Percentiles rank a stretch among this genome's conserved stretches.
These are phyloP conservation scores for Protea cynaroides DNA, from an alignment of 164 flowering plant species.

Conservation along the genomic window DNA sequence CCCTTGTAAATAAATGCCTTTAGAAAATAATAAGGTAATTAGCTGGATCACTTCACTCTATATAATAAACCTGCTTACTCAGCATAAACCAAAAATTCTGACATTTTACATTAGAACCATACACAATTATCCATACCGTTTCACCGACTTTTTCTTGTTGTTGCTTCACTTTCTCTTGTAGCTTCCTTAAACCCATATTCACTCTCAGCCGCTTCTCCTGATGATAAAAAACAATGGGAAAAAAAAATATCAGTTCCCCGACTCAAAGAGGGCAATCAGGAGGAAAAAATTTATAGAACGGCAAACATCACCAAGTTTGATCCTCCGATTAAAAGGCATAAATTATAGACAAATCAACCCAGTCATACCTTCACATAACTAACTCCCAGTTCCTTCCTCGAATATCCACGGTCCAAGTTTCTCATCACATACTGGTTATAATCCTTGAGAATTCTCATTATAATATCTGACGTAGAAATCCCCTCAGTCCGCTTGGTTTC, in stretches of 20 bases:
- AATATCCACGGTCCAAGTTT: conserved; percentile 89
- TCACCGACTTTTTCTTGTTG: conserved; percentile 84
- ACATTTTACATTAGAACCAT: too few relatives aligned
- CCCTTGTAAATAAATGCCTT: too few relatives aligned
- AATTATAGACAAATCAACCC: background rate
- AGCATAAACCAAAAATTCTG: too few relatives aligned
- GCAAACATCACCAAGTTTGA: background rate
- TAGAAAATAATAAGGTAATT: too few relatives aligned
- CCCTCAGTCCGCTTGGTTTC: conserved; percentile 85
- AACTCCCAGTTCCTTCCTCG: conserved; percentile 90
- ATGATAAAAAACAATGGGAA: conserved; percentile 6
- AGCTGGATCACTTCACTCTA: too few relatives aligned
- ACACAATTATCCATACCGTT: conserved; percentile 14
- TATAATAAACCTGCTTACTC: too few relatives aligned
- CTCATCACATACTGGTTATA: conserved; percentile 94
- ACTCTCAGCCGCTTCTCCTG: conserved; percentile 92
- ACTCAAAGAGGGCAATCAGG: background rate
- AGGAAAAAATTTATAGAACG: background rate
- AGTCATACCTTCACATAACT: conserved; percentile 85
- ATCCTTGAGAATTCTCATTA: conserved; percentile 92
- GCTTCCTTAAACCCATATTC: conserved; percentile 76
- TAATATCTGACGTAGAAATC: conserved; percentile 80
- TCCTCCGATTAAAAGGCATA: background rate
- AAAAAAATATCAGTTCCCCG: conserved; percentile 6
- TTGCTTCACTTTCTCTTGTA: conserved; percentile 90